Percentiles rank a stretch among this genome's conserved stretches.
phyloP scores from a whole-genome alignment of 1,284 basidiomycete genomes.

The Cystobasidiaceae sp. region DNA sequence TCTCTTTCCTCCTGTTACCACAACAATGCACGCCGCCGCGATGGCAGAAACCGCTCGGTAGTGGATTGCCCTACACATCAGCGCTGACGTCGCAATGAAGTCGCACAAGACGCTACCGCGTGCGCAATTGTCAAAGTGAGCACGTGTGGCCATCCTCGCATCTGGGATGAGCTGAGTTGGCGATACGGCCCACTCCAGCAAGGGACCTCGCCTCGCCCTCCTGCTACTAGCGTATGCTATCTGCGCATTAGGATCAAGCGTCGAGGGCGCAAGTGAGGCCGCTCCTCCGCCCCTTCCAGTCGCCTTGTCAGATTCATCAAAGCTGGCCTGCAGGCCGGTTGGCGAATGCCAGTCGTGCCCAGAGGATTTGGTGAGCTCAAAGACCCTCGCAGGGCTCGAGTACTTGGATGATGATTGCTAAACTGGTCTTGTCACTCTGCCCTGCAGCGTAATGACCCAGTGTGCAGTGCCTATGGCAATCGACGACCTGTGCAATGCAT shows the following conservation, averaged over 20 bases:
- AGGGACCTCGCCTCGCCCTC: background rate
- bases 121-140: no score
- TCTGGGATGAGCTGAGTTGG: no score
- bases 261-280: no score
- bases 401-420: background rate
- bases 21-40: no score
- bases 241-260: no score
- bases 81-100: no score
- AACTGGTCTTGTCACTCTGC: background rate
- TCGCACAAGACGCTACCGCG: background rate
- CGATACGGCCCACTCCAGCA: no score
- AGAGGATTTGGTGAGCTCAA: background rate
- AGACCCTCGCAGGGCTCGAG: background rate
- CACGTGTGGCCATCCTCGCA: no score
- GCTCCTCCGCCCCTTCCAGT: slow-evolving; percentile 4
- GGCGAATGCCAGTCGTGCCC: slow-evolving; percentile 15
- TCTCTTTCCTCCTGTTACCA: no score
- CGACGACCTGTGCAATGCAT: slow-evolving; percentile 19
- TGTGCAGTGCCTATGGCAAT: slow-evolving; percentile 21
- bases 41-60: no score
- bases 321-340: slow-evolving; percentile 7
- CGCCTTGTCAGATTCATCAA: slow-evolving; percentile 3
- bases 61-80: no score
- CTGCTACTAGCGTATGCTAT: background rate
- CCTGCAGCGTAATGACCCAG: slow-evolving; percentile 21